phyloP scores from a whole-genome alignment of 2,329 filamentous ascomycete species.

The Fusarium equiseti region DNA sequence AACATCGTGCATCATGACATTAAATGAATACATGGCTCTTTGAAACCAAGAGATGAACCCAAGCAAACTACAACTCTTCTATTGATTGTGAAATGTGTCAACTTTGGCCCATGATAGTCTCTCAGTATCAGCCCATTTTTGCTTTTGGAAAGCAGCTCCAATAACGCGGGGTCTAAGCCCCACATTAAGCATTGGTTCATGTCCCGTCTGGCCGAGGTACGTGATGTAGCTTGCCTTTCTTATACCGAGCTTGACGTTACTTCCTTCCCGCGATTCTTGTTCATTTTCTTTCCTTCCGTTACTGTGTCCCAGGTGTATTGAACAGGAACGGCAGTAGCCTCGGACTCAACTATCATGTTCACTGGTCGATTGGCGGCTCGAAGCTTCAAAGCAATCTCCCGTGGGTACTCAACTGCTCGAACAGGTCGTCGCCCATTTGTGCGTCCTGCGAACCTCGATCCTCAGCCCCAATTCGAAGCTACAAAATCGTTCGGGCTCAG shows the following conservation, averaged over 20 bases:
- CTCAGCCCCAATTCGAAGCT: constrained; percentile 33
- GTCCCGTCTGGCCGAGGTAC: constrained; percentile 46
- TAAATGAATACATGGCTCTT: neutral
- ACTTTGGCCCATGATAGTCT: neutral
- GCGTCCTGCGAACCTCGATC: neutral
- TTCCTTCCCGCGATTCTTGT: neutral
- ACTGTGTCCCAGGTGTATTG: neutral
- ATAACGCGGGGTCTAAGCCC: constrained; percentile 46
- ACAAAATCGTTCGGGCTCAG: constrained; percentile 9
- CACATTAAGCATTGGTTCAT: constrained; percentile 40
- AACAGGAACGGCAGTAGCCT: neutral
- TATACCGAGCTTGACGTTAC: neutral
- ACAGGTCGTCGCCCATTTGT: neutral
- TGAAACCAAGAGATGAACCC: neutral
- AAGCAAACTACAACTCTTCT: neutral
- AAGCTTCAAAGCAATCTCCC: constrained; percentile 27
- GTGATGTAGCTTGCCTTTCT: constrained; percentile 3
- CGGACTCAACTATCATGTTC: constrained; percentile 23
- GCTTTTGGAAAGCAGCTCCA: constrained; percentile 34
- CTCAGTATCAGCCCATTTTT: constrained; percentile 12
- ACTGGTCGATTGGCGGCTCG: constrained; percentile 14
- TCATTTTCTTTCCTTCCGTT: neutral
- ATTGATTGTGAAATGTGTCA: neutral
- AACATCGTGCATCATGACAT: constrained; percentile 17
- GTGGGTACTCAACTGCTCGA: constrained; percentile 35